These are phyloP conservation scores for Gloeostereum incarnatum DNA, from an alignment of 768 basidiomycete genomes.

Conservation along the genomic window DNA sequence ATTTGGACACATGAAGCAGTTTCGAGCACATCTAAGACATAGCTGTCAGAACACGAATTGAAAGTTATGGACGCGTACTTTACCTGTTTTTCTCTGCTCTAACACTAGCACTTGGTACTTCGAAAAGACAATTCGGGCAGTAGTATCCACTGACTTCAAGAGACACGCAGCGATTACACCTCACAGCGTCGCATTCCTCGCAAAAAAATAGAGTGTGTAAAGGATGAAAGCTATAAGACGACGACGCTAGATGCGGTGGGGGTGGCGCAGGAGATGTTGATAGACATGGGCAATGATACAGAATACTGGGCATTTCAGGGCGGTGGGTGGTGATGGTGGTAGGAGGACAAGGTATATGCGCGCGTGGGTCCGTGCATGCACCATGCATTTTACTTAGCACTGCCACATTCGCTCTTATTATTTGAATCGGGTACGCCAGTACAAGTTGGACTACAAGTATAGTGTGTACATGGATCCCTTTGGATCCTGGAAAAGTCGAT, in stretches of 20 bases:
- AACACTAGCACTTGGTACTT: slow-evolving; percentile 98
- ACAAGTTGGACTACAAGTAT: no score
- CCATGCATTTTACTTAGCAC: no score
- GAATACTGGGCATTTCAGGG: no score
- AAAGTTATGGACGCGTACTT: slow-evolving; percentile 5
- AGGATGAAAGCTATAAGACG: slow-evolving; percentile 73
- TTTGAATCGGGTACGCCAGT: no score
- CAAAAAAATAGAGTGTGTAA: slow-evolving; percentile 90
- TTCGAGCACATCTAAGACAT: slow-evolving; percentile 79
- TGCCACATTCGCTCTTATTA: no score
- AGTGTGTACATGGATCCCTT: no score
- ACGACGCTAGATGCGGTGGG: slow-evolving; percentile 68
- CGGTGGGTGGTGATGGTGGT: no score
- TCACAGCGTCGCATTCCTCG: slow-evolving; percentile 94
- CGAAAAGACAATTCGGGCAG: slow-evolving; percentile 97
- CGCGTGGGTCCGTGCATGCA: no score
- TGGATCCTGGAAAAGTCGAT: no score
- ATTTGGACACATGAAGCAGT: slow-evolving; percentile 94
- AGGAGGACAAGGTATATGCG: no score
- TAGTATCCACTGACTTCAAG: slow-evolving; percentile 96
- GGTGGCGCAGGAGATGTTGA: slow-evolving; percentile 52
- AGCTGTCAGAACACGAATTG: neutral
- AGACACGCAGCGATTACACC: slow-evolving; percentile 88
- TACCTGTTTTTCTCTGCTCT: slow-evolving; percentile 95
- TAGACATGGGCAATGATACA: slow-evolving; percentile 73